A percentile compares a stretch with the other conserved stretches of the same genome.
Evolutionary conservation across 2,329 filamentous ascomycete species (phyloP).

Genomic region (Phaeosphaeriaceae sp.): DNA sequence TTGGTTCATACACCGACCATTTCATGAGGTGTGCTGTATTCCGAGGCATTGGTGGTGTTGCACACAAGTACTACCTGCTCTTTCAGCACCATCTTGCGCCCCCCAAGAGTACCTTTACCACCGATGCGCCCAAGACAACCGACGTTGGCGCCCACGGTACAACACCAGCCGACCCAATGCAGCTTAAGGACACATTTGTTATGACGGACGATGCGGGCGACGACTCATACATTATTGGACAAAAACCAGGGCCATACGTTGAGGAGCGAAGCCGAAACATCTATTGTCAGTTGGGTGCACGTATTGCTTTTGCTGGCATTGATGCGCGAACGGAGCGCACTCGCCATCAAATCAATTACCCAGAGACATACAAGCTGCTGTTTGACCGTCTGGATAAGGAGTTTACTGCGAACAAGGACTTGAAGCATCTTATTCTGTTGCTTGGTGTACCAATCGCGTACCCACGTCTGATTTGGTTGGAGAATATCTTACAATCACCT

Average conservation of each 20-base stretch:
- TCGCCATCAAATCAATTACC: constrained; percentile 90
- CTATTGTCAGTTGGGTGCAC: constrained; percentile 68
- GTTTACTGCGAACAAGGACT: constrained; percentile 59
- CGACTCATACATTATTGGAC: constrained; percentile 78
- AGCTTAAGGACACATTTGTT: constrained; percentile 78
- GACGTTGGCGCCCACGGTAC: constrained; percentile 56
- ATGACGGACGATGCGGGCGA: constrained; percentile 64
- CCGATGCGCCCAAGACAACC: constrained; percentile 67
- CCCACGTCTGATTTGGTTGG: constrained; percentile 88
- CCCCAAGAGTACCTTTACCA: constrained; percentile 83
- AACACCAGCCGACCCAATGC: constrained; percentile 68
- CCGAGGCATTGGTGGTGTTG: constrained; percentile 67
- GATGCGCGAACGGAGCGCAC: constrained; percentile 76
- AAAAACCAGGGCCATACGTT: constrained; percentile 72
- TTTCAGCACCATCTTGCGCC: constrained; percentile 82
- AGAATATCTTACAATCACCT: constrained; percentile 87
- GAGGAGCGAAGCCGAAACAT: constrained; percentile 66
- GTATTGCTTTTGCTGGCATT: constrained; percentile 68
- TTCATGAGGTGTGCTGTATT: constrained; percentile 72
- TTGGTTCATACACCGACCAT: constrained; percentile 69
- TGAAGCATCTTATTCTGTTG: constrained; percentile 68
- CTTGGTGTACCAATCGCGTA: constrained; percentile 75
- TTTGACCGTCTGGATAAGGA: constrained; percentile 63
- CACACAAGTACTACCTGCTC: constrained; percentile 66
- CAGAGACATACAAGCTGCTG: constrained; percentile 66